Percentiles rank a stretch among this genome's conserved stretches.
These are phyloP conservation scores for Fusarium avenaceum DNA, from an alignment of 2,329 filamentous ascomycete genomes.

Conservation along the genomic window DNA sequence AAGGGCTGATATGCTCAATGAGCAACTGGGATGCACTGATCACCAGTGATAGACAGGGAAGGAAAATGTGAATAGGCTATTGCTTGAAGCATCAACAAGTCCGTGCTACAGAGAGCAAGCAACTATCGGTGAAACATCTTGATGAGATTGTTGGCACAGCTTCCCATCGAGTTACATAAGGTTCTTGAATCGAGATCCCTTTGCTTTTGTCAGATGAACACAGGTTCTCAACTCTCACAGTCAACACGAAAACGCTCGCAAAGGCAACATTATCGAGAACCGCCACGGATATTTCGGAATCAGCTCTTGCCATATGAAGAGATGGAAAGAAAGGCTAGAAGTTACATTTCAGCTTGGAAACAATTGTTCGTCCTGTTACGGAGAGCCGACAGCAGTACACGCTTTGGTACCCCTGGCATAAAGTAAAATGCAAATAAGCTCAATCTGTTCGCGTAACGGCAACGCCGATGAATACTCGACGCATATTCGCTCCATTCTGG, in stretches of 20 bases:
- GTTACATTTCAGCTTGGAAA: slow-evolving; percentile 1
- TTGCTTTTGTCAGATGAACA: neutral
- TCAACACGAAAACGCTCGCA: neutral
- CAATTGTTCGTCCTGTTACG: slow-evolving; percentile 9
- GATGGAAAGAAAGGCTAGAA: neutral
- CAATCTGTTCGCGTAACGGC: slow-evolving; percentile 23
- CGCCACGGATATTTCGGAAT: neutral
- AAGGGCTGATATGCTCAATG: neutral
- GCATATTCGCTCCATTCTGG: slow-evolving; percentile 10
- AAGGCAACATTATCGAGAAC: neutral
- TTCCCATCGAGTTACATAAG: slow-evolving; percentile 1
- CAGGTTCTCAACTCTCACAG: neutral
- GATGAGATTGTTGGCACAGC: slow-evolving; percentile 1
- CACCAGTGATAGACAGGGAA: slow-evolving; percentile 1
- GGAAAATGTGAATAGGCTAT: slow-evolving; percentile 18
- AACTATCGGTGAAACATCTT: slow-evolving; percentile 4
- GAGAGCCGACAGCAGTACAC: slow-evolving; percentile 12
- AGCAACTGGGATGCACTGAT: neutral
- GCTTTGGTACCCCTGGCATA: slow-evolving; percentile 1
- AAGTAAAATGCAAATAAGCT: slow-evolving; percentile 16
- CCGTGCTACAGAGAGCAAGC: slow-evolving; percentile 10
- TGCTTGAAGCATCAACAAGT: neutral
- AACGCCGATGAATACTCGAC: slow-evolving; percentile 16
- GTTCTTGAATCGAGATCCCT: neutral
- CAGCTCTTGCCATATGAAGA: neutral